Evolutionary conservation across 768 basidiomycete species (phyloP), one percentile per base, ranked within the genome.

Genomic region (Mycena capillaripes): DNA sequence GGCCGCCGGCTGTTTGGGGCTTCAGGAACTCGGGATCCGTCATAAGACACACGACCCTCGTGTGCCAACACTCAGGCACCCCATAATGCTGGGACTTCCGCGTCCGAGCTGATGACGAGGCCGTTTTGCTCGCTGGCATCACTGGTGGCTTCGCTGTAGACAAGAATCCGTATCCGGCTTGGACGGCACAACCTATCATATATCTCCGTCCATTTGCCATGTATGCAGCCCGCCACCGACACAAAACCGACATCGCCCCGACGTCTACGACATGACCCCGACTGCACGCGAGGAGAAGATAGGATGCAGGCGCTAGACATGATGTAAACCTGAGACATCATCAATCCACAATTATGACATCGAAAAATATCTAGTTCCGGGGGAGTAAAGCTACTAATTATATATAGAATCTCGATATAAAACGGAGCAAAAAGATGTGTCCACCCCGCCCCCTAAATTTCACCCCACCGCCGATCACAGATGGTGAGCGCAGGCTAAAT

Each of bases 231-330:
- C 60, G 62, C 40, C 42, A 63, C 69, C 70, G 70, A 71, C 65
- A 56, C 70, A 71, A 66, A 46, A 23, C 70, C 70, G 70, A 71
- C 69, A 71, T 59, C 48, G 53, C 32, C 21, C 53, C 53, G 53
- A 29, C 53, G 10, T 17, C 29, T 30, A 53, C 29, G 63, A n/a
- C 53, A 63, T 57, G 61, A 21, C 9, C 16, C 61, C 69, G 53
- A 29, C 30, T n/a, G n/a, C 52, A 14, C 53, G n/a, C 50, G n/a
- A 48, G 34, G 44, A 29, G 52, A 19, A 52, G 3, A 52, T 6
- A n/a, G 50, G 25, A 27, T 36, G 55, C 32, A n/a, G 55, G 30
- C 53, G 30, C 19, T 11, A 8, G 34, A 7, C 7, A 25, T 23
- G 46, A 48, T 48, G 8, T 8, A 25, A 46, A 48, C 23, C n/a